Evolutionary conservation across 2,329 filamentous ascomycete species (phyloP), one percentile per base, ranked within the genome.

Genomic region (Cordyceps farinosa): DNA sequence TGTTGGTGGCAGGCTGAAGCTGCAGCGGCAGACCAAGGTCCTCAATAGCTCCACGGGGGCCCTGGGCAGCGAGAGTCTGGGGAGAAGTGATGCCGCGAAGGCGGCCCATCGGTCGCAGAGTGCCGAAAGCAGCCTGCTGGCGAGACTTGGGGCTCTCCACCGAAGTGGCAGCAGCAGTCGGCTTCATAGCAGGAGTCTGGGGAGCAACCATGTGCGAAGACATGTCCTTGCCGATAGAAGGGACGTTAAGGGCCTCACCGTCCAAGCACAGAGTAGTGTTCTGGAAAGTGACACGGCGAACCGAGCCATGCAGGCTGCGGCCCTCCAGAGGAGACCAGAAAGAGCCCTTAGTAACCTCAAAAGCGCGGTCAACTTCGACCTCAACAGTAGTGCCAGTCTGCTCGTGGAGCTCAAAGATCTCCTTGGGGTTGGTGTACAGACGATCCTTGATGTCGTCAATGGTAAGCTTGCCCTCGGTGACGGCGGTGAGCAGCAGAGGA

Each of bases 361-460:
- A 90, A 2, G 87, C 83, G 51, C 90, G 85, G 72, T 91, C 90
- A 69, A 92, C 81, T 76, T 92, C 90, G 29, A 91, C 83, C 78
- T 93, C 90, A 42, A 93, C 82, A 5, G 84, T 85, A 44, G 88
- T 87, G 64, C 87, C 87, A n/a, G 83, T 77, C 76, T 93, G 90
- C 69, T 93, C 90, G 67, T 93, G 90, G 57, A 93, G 83, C 78
- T 93, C 90, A 69, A 93, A 93, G 69, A 93, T 92, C 72, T 85
- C 84, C 78, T 89, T 90, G 3, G 90, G 90, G 73, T 92, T 92
- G 71, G 91, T 87, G 73, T 92, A 89, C 53, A 93, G 82, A 48
- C 88, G 86, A 62, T 77, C 73, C 72, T 85, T 88, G 73, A 93
- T 83, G 71, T 93, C 90, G 38, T 92, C 89, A 42, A 92, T 76